Conservation (phyloP, 1,284 basidiomycete genomes). For the Porodaedalea pini region DNA sequence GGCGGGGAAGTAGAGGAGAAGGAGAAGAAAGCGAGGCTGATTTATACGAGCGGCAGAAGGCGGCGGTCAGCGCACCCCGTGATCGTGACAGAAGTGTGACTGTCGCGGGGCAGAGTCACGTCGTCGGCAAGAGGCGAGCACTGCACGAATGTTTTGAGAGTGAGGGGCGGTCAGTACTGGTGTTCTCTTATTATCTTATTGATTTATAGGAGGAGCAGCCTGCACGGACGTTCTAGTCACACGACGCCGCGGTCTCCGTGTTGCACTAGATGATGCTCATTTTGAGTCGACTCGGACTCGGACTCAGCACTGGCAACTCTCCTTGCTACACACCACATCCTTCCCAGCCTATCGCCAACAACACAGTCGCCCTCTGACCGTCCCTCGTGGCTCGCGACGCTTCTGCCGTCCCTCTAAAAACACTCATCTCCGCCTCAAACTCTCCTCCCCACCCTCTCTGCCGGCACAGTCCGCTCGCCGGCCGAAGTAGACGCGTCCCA, state of each 20-base stretch:
- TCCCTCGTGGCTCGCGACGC: slow-evolving; percentile 5
- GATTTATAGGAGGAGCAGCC: slow-evolving; percentile 1
- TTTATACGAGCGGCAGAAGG: slow-evolving; percentile 9
- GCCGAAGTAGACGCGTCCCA: background rate
- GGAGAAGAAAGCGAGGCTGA: background rate
- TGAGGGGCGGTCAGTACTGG: background rate
- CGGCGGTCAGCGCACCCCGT: background rate
- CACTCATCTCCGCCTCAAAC: slow-evolving; percentile 3
- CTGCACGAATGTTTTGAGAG: too few relatives aligned
- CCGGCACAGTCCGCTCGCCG: background rate
- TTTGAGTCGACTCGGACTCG: background rate
- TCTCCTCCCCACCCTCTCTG: background rate
- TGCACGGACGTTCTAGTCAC: slow-evolving; percentile 4
- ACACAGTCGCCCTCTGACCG: background rate
- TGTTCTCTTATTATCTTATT: background rate
- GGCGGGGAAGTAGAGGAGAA: slow-evolving; percentile 6
- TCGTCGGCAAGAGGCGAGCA: background rate
- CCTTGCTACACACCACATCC: background rate
- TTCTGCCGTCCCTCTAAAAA: background rate
- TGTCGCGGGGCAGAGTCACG: slow-evolving; percentile 1
- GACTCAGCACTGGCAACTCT: background rate
- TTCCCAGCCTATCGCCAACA: background rate
- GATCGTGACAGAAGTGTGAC: background rate
- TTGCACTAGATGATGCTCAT: background rate
- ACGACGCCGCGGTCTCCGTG: slow-evolving; percentile 3